These are phyloP conservation scores for Protomyces lactucae-debilis DNA, from an alignment of 1,139 yeast genomes.

Conservation along the genomic window DNA sequence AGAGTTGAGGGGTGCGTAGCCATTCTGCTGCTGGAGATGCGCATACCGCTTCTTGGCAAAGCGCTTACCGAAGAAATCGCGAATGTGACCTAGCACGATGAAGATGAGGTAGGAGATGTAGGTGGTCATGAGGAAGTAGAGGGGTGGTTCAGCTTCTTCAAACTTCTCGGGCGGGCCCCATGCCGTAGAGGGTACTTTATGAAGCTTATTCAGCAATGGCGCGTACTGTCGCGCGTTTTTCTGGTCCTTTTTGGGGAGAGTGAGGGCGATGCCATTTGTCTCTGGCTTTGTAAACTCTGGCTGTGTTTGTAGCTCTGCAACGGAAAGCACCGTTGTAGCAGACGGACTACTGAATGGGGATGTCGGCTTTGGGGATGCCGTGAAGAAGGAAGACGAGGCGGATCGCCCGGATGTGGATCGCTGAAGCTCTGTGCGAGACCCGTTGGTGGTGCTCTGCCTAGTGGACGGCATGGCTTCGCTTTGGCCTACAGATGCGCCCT, in stretches of 20 bases:
- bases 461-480: neutral
- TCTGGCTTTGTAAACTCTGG: neutral
- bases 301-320: neutral
- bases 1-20: slow-evolving; percentile 94
- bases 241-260: slow-evolving; percentile 11
- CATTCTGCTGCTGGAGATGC: slow-evolving; percentile 71
- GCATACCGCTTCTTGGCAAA: slow-evolving; percentile 62
- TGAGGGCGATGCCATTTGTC: neutral
- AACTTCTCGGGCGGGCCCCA: slow-evolving; percentile 28
- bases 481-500: no score
- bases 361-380: neutral
- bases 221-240: slow-evolving; percentile 30
- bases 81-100: slow-evolving; percentile 80
- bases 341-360: neutral
- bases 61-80: slow-evolving; percentile 78
- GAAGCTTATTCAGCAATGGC: slow-evolving; percentile 32
- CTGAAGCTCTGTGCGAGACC: neutral
- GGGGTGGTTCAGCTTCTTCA: slow-evolving; percentile 77
- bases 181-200: slow-evolving; percentile 32
- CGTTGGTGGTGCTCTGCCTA: neutral
- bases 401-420: neutral
- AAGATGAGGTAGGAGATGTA: slow-evolving; percentile 76
- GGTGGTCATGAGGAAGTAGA: slow-evolving; percentile 69
- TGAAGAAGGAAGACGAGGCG: neutral
- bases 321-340: neutral